These are phyloP conservation scores for Leccinum griseonigrum DNA, from an alignment of 1,284 basidiomycete species.

Conservation along the genomic window DNA sequence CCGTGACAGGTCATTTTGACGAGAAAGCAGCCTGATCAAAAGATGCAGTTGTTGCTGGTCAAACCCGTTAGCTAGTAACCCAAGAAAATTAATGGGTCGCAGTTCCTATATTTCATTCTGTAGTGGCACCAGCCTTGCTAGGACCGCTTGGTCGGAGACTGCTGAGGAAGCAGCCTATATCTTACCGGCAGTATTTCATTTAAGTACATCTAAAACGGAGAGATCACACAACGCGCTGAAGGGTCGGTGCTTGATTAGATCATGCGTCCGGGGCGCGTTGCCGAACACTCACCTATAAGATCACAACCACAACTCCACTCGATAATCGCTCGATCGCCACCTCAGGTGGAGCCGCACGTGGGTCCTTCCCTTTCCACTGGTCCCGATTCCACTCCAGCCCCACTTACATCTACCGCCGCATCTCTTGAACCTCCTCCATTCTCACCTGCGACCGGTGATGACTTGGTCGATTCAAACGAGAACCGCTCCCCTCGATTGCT, in stretches of 20 bases:
- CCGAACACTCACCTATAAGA: conserved; percentile 14
- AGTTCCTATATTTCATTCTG: conserved; percentile 6
- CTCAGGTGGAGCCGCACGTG: conserved; percentile 5
- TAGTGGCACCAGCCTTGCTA: neutral
- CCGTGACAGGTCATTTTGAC: neutral
- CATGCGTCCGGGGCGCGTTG: neutral
- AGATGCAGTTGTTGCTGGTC: neutral
- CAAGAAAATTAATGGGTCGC: conserved; percentile 1
- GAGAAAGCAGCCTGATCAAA: neutral
- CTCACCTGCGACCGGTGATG: conserved; percentile 13
- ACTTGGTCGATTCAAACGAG: conserved; percentile 13
- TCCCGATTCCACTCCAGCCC: conserved; percentile 2
- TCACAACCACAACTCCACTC: conserved; percentile 6
- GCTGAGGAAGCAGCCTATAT: neutral
- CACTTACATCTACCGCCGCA: neutral
- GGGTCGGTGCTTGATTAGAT: conserved; percentile 8
- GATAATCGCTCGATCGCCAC: conserved; percentile 13
- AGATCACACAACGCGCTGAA: conserved; percentile 7
- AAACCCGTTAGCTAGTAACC: conserved; percentile 1
- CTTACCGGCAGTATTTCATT: conserved; percentile 2
- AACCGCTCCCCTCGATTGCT: conserved; percentile 10
- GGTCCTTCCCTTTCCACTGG: conserved; percentile 9
- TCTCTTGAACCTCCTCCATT: conserved; percentile 7
- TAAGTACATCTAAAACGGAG: conserved; percentile 10
- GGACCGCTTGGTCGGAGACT: neutral